Evolutionary conservation across 164 flowering plant species (phyloP), one percentile per base, ranked within the genome.

Genomic region (Vitis amurensis): DNA sequence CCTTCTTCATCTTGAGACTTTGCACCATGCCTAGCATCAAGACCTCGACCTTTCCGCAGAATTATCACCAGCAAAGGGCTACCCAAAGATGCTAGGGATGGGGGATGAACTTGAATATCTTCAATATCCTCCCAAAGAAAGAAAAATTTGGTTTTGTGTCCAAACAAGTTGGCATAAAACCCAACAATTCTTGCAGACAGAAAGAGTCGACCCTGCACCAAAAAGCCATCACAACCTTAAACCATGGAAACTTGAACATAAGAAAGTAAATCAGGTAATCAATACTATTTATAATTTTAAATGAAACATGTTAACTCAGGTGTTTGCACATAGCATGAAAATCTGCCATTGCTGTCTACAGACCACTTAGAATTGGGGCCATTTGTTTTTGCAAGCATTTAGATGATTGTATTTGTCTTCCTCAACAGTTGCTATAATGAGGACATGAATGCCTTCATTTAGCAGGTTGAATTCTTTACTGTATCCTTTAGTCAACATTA

Each of bases 111-210:
- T 74, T 86, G 85, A 68, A 92, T 80, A 68, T 89, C 91, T 61
- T 92, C 91, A 71, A 92, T 84, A 77, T 91, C 96, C 70, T 89
- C 98, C 98, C 96, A 89, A 2, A 92, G 86, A 68, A 90, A 88
- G 85, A 80, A 89, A 76, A 92, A 86, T 63, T 83, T 88, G 56
- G 93, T 88, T 78, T 91, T 92, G 69, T 87, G 86, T 52, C 94
- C 91, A 73, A 92, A 92, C 9, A 92, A 67, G 65, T 92, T 90
- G 17, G 92, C 82, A 70, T 91, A 88, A 71, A 92, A 92, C 61
- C 96, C 98, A 49, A 91, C 80, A 67, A 92, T 83, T 79, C 96
- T 86, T 9, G 93, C 87, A 37, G 96, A 92, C 5, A 90, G 73
- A 71, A 84, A 92, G 37, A 89, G 86, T 55, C 92, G 85, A 3